phyloP scores from a whole-genome alignment of 805 yeast genomes.

The Zygosaccharomyces bisporus region DNA sequence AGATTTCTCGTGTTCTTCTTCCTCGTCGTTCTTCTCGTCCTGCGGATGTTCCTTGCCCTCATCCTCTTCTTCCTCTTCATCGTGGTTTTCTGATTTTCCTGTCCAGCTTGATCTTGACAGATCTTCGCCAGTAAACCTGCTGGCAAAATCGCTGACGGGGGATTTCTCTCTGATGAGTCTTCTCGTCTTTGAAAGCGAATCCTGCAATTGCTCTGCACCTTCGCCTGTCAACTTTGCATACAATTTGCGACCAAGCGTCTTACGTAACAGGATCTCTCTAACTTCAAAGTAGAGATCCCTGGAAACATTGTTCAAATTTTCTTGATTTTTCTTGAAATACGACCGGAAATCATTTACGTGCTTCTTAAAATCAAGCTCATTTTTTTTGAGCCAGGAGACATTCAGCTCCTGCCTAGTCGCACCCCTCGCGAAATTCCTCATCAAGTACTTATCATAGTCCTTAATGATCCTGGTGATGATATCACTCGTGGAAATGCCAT shows the following conservation, averaged over 20 bases:
- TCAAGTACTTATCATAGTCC: conserved; percentile 92
- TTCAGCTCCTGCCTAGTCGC: conserved; percentile 95
- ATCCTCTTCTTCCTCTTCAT: neutral
- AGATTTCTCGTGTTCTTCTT: neutral
- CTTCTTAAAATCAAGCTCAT: conserved; percentile 89
- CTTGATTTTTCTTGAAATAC: conserved; percentile 75
- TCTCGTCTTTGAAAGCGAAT: conserved; percentile 13
- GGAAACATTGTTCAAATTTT: conserved; percentile 64
- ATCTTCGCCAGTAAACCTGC: conserved; percentile 25
- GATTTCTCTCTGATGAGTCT: conserved; percentile 28
- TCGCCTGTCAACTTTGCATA: conserved; percentile 31
- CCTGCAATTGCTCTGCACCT: conserved; percentile 47
- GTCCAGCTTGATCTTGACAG: neutral
- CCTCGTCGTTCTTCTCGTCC: neutral
- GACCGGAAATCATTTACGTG: conserved; percentile 84
- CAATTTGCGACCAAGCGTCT: conserved; percentile 34
- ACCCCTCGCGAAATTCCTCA: conserved; percentile 97
- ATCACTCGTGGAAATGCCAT: conserved; percentile 93
- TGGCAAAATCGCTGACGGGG: conserved; percentile 36
- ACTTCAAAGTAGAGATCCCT: conserved; percentile 83
- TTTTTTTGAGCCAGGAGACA: conserved; percentile 96
- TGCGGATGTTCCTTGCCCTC: too few relatives aligned
- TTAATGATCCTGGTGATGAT: conserved; percentile 91
- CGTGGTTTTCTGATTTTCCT: neutral
- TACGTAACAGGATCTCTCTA: conserved; percentile 54